Conservation (phyloP, 2,329 filamentous ascomycete species). For the Aureobasidium sp. region DNA sequence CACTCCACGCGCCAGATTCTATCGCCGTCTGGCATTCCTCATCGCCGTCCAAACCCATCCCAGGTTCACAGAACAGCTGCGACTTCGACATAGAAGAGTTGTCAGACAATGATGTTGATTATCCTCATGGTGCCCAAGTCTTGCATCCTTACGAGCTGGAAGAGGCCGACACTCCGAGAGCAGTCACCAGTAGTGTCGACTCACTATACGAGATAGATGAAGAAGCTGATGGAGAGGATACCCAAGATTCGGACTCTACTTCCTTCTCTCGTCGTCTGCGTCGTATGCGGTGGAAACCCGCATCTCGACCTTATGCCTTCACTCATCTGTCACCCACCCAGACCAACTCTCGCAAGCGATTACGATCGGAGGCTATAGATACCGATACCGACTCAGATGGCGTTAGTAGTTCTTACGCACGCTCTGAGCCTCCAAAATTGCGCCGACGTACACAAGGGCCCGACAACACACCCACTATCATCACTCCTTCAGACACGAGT, state of each 20-base stretch:
- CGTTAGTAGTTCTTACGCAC: not conserved
- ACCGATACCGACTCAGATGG: conserved; percentile 3
- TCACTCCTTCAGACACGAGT: not conserved
- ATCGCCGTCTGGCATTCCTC: conserved; percentile 2
- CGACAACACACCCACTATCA: not conserved
- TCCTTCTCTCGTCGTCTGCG: not conserved
- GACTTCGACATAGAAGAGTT: conserved; percentile 40
- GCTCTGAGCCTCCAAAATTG: not conserved
- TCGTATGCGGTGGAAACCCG: conserved; percentile 5
- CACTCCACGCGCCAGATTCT: not conserved
- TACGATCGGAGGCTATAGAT: not conserved
- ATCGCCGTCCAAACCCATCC: not conserved
- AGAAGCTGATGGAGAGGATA: not conserved
- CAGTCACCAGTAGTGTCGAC: not conserved
- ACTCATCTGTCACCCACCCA: not conserved
- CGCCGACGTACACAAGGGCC: not conserved
- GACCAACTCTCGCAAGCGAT: not conserved
- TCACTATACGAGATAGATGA: not conserved
- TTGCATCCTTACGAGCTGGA: conserved; percentile 39
- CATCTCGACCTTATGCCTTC: not conserved
- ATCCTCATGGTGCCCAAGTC: conserved; percentile 37
- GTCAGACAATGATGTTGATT: conserved; percentile 29
- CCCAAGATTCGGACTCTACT: not conserved
- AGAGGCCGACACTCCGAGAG: conserved; percentile 29
- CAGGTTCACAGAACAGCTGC: conserved; percentile 13